These are phyloP conservation scores for Stevia rebaudiana DNA, from an alignment of 140 eudicot species.

Conservation along the genomic window DNA sequence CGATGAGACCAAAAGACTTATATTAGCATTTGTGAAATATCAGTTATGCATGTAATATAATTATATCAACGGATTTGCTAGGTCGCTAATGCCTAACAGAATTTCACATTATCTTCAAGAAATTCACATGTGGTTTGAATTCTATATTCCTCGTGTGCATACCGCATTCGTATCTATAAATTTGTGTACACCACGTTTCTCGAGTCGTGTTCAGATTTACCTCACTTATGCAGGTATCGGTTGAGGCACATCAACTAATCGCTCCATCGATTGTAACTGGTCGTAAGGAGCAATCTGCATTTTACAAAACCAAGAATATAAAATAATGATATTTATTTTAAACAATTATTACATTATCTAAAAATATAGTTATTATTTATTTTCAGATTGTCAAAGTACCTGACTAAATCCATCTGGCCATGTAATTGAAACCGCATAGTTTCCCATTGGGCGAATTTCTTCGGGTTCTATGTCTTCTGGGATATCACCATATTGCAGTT, in stretches of 20 bases:
- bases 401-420: slow-evolving; percentile 99
- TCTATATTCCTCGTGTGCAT: not conserved
- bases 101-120: slow-evolving; percentile 12
- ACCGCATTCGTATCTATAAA: not conserved
- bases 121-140: not conserved
- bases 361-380: not conserved
- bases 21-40: not conserved
- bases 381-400: slow-evolving; percentile 30
- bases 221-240: slow-evolving; percentile 45
- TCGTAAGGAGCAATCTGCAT: slow-evolving; percentile 96
- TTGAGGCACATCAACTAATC: slow-evolving; percentile 77
- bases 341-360: not conserved
- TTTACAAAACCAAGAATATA: not conserved
- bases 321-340: not conserved
- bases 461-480: slow-evolving; percentile 96
- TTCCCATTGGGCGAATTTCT: slow-evolving; percentile 97
- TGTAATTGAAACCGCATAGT: slow-evolving; percentile 90
- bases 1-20: not conserved
- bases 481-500: slow-evolving; percentile 63
- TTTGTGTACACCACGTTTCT: slow-evolving; percentile 8
- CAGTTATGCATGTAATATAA: not conserved
- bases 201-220: not conserved
- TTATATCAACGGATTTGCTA: slow-evolving; percentile 8
- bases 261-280: slow-evolving; percentile 88
- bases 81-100: slow-evolving; percentile 19